phyloP scores from a whole-genome alignment of 2,329 filamentous ascomycete species.

The Ilyonectria robusta region DNA sequence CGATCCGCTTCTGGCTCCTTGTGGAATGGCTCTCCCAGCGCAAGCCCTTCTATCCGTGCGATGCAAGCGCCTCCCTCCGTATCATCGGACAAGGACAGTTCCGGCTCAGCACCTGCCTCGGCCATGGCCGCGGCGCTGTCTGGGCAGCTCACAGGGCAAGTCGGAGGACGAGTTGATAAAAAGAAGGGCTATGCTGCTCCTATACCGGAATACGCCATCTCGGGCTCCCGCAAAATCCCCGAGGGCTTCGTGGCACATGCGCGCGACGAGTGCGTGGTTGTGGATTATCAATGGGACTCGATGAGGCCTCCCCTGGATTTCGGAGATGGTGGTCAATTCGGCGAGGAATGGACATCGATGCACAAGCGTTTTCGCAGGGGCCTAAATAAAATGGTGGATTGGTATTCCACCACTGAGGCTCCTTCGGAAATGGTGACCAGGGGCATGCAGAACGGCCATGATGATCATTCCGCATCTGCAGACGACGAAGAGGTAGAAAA shows the following conservation, averaged over 20 bases:
- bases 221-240: conserved; percentile 84
- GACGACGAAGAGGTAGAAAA: conserved; percentile 79
- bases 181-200: conserved; percentile 78
- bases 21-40: conserved; percentile 52
- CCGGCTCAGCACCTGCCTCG: conserved; percentile 46
- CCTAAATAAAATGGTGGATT: conserved; percentile 83
- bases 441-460: conserved; percentile 46
- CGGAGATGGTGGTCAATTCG: conserved; percentile 89
- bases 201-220: conserved; percentile 86
- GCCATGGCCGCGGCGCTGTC: conserved; percentile 55
- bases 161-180: conserved; percentile 40
- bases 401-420: conserved; percentile 77
- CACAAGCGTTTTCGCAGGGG: conserved; percentile 89
- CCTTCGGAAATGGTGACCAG: conserved; percentile 65
- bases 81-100: conserved; percentile 43
- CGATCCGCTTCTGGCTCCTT: conserved; percentile 48
- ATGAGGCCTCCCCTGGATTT: conserved; percentile 83
- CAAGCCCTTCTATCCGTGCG: conserved; percentile 42
- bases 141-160: conserved; percentile 42
- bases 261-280: conserved; percentile 83
- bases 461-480: conserved; percentile 50
- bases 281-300: conserved; percentile 98
- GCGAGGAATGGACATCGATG: conserved; percentile 97
- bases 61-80: conserved; percentile 38
- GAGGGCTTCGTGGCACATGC: conserved; percentile 92